Evolutionary conservation across 352 stramenopile species (phyloP), one percentile per base, ranked within the genome.

Genomic region (Globisporangium cylindrosporum): DNA sequence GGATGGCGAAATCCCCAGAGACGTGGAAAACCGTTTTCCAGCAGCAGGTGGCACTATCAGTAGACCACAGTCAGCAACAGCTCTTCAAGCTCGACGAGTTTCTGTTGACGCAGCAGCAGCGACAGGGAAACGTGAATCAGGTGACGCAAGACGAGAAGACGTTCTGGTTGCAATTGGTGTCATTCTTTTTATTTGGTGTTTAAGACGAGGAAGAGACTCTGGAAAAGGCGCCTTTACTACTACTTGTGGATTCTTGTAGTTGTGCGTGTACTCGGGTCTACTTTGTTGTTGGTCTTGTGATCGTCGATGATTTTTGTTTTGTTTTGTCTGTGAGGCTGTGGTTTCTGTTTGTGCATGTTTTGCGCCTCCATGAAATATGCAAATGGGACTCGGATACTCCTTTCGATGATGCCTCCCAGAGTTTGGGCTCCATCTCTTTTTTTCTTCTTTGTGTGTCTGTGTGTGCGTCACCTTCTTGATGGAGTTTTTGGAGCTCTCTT

Each of bases 131-230:
- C 27, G 5, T 46, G 12, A 20, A 54, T 8, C 43, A 7, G n/a
- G 4, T 59, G 34, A 34, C 57, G n/a, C 43, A 65, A 54, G 59
- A 68, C 14, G 67, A 87, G 41, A 81, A 78, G 43, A 75, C 70
- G 3, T 86, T 86, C 53, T 90, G 82, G 82, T 62, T 88, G 25
- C 79, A 83, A 57, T 58, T 90, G 46, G 74, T 84, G 54, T 88
- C 82, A 9, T 89, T 89, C 62, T 86, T 88, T 73, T 72, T 88
- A 24, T 86, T 87, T 76, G 75, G 75, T 14, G 43, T 49, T 51
- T 71, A 67, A 67, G 5, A 36, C 55, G 55, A 49, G n/a, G 55
- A 29, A 61, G 55, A 58, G 54, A 20, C 29, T 66, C 43, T 14
- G 25, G 20, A 32, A 15, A 22, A 15, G 1, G 24, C 18, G 7